Base-by-base conservation (phyloP, 202 grass and related monocot genomes). In the Eragrostis tef region DNA sequence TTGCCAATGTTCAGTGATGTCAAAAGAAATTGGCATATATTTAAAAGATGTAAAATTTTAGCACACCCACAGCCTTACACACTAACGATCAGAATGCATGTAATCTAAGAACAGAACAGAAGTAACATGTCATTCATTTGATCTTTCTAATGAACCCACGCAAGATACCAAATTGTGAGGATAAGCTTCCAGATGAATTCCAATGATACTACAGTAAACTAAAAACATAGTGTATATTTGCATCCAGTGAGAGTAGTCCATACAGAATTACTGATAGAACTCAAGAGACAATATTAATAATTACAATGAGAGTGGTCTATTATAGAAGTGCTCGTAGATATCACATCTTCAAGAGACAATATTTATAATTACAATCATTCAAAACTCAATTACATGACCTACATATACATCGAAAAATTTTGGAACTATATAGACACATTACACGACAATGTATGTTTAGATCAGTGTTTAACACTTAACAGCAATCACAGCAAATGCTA, bases 71-170 rank as follows among this genome's bases (percentile, higher is more conserved):
- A 44, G 34, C n/a, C 63, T 46, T 16, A 76, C 78, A 26, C 60
- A 62, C 22, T 20, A 66, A 58, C 58, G 3, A 78, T 82, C 57
- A 85, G 36, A 85, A 80, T 70, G 53, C 25, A 22, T 56, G 3
- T 6, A 47, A 89, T 48, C 15, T 72, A 64, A 16, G 15, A 51
- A 64, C 22, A 49, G 19, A 64, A 57, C 31, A 22, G 17, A 74
- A 49, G 57, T 59, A 73, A 12, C 24, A 51, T 54, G 73, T 45
- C 22, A 79, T 11, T 56, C 34, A 89, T 64, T 69, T 63, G 43
- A 25, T 66, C n/a, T 82, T 72, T 78, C 49, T 62, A 45, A 44
- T 75, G 31, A 73, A 69, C n/a, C 68, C 4, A 73, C 73, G 29
- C 10, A 8, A 63, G 52, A 22, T 67, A 51, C 34, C 12, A 54